Conservation (phyloP, 2,329 filamentous ascomycete genomes). For the Trichoderma breve region DNA sequence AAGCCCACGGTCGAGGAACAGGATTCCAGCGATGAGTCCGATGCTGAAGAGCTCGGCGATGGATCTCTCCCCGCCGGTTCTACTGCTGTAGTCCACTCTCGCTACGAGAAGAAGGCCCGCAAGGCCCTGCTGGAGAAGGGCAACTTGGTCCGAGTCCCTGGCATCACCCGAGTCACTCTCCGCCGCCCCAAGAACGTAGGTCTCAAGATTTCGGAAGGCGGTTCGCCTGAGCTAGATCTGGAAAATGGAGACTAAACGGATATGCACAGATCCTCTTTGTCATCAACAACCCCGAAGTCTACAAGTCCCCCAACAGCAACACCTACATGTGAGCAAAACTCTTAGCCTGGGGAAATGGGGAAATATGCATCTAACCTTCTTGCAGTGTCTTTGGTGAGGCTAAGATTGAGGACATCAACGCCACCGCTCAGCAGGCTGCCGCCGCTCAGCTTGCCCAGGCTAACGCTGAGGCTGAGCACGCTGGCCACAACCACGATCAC, state of each 20-base stretch:
- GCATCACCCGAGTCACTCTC: constrained; percentile 97
- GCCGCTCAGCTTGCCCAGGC: constrained; percentile 87
- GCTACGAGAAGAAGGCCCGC: constrained; percentile 99
- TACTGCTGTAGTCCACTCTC: constrained; percentile 88
- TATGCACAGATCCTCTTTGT: constrained; percentile 86
- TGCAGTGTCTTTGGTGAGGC: constrained; percentile 96
- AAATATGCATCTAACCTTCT: constrained; percentile 18
- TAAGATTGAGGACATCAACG: constrained; percentile 99
- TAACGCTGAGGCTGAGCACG: constrained; percentile 64
- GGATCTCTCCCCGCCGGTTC: constrained; percentile 77
- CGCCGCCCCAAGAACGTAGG: constrained; percentile 98
- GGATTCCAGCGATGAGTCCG: constrained; percentile 71
- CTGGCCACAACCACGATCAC: constrained; percentile 66
- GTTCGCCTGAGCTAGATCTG: constrained; percentile 9
- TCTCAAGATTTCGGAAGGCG: constrained; percentile 31
- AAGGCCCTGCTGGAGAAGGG: constrained; percentile 99
- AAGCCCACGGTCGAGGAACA: constrained; percentile 77
- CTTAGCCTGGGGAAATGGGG: background rate
- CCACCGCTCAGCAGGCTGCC: constrained; percentile 83
- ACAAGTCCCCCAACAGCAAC: constrained; percentile 99
- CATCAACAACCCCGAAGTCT: constrained; percentile 99
- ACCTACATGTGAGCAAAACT: constrained; percentile 85
- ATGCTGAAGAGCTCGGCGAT: constrained; percentile 79
- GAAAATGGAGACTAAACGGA: constrained; percentile 26
- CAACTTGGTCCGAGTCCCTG: constrained; percentile 90